Base-by-base conservation (phyloP, 345 rosid species). In the Syzygium jambos region DNA sequence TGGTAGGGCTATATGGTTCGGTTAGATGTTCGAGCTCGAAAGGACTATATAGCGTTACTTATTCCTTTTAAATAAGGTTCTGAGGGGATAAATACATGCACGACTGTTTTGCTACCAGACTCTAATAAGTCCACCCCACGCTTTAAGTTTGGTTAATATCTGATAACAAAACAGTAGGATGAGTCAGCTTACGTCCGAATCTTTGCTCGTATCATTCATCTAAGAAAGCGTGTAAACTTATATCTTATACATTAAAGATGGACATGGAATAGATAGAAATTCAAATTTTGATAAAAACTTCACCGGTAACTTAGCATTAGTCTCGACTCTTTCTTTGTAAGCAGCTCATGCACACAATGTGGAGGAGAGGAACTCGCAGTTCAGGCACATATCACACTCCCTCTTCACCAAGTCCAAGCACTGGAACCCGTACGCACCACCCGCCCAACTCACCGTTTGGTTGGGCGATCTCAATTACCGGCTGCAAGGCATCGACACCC, bases 401-500 rank as follows among this genome's bases (percentile, higher is more conserved):
- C 90, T 95, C 30, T 90, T 94, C 92, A 90, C 94, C 63, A 90
- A 89, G 84, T 91, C 94, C 63, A 90, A 89, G 84, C 46, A 90
- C 16, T 53, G 85, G 87, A 93, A 90, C 84, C 93, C 92, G n/a
- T 85, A 91, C 55, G 89, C 93, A 3, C 83, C 43, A 9, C 92
- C 91, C 6, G 89, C 89, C 87, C 95, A 94, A 12, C 85, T 94
- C 52, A 94, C 93, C 2, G 89, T 94, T 21, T 95, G 96, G 95
- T 87, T 95, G 78, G 97, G 97, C 85, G 98, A 95, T 88, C 94
- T 95, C 34, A 94, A 94, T 85, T 94, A 94, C 91, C 93, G 97
- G 61, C 85, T 95, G n/a, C 91, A 93, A 41, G 95, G 94, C 34
- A 90, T 92, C 65, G 57, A 89, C 30, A 92, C 92, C 2, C 89